Percentiles rank a stretch among this genome's conserved stretches.
Conservation (phyloP, 805 yeast species). For the Teunomyces gatunensis region DNA sequence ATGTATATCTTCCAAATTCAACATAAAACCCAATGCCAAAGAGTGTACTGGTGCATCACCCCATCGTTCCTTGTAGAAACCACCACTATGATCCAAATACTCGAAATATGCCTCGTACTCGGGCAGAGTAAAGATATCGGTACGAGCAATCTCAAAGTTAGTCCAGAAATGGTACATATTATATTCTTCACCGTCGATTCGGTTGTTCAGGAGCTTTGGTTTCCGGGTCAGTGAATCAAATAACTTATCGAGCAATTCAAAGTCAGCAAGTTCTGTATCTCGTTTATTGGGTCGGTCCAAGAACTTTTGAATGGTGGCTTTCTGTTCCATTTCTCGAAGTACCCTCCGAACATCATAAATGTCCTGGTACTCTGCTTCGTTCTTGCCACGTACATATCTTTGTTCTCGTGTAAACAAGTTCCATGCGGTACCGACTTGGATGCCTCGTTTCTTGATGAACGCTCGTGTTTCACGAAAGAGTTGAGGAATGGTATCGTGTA, state of each 20-base stretch:
- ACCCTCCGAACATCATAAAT: slow-evolving; percentile 19
- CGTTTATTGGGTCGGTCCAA: slow-evolving; percentile 20
- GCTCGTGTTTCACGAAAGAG: slow-evolving; percentile 70
- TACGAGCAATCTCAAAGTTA: slow-evolving; percentile 86
- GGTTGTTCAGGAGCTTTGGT: slow-evolving; percentile 44
- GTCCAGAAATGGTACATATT: slow-evolving; percentile 90
- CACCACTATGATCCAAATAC: slow-evolving; percentile 67
- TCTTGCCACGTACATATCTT: slow-evolving; percentile 20
- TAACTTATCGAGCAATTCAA: slow-evolving; percentile 6
- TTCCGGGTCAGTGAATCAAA: slow-evolving; percentile 11
- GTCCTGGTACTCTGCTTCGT: slow-evolving; percentile 21
- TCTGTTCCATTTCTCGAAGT: slow-evolving; percentile 25
- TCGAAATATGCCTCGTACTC: slow-evolving; percentile 67
- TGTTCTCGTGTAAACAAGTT: slow-evolving; percentile 50
- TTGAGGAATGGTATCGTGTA: slow-evolving; percentile 78
- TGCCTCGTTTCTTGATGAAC: slow-evolving; percentile 43
- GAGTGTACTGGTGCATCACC: slow-evolving; percentile 97
- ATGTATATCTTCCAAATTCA: slow-evolving; percentile 70
- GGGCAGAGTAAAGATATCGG: slow-evolving; percentile 67
- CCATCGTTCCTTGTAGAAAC: slow-evolving; percentile 92
- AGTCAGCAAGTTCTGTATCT: slow-evolving; percentile 16
- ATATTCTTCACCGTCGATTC: slow-evolving; percentile 64
- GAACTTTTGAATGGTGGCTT: slow-evolving; percentile 23
- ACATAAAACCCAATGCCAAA: slow-evolving; percentile 74
- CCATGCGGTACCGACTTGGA: slow-evolving; percentile 1